Evolutionary conservation across 441 rosid species (phyloP), one percentile per base, ranked within the genome.

Genomic region (Pelargonium cotyledonis): DNA sequence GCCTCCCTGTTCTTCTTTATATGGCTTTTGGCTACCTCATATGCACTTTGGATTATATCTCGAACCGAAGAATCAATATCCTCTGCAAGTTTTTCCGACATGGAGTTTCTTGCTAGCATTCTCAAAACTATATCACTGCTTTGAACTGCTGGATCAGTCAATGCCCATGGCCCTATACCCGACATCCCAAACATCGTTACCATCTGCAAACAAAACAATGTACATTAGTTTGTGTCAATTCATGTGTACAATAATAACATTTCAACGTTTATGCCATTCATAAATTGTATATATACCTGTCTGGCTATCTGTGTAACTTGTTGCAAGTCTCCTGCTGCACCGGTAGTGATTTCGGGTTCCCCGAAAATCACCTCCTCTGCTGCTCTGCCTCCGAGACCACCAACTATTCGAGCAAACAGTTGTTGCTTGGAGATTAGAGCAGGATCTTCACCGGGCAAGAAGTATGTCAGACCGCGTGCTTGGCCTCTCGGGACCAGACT

Each of bases 181-280:
- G 92, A 89, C 95, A 88, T 88, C 38, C 96, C 92, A 70, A 76
- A 87, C 83, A 69, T 87, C 6, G 89, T 90, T 60, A 90, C 96
- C 92, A 87, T 88, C 90, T 86, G 80, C 47, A 73, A 55, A 43
- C 57, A 8, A 51, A 14, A n/a, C 53, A 18, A 55, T 67, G 11
- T 41, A 73, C 53, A 64, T 6, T 55, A 44, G 67, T 66, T 23
- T 26, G 31, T 26, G 31, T 2, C 31, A 43, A 43, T 43, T 43
- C 46, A 6, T 1, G 4, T 11, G 11, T 11, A 11, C 12, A 26
- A 26, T 26, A 26, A 26, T 26, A 26, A 26, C 31, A 26, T 26
- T 26, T 26, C 31, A 26, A 26, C 31, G 31, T 26, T 26, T 26
- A 26, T 26, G 3, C 31, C 31, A 26, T 26, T 26, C 31, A 26